Evolutionary conservation across 768 basidiomycete species (phyloP).

Genomic region (Tylopilus subfusipes): DNA sequence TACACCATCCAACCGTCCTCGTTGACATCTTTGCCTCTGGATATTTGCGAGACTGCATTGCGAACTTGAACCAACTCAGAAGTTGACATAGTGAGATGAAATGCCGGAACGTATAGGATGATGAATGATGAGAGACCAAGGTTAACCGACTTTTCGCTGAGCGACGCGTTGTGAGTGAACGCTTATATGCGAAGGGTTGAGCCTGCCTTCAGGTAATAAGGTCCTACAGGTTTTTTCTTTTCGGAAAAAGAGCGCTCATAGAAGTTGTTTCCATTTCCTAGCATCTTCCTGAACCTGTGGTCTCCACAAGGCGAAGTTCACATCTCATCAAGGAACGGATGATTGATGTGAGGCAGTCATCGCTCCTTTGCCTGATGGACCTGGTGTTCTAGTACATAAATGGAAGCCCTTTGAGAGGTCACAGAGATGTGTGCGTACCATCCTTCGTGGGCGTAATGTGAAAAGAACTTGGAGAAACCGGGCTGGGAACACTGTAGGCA

Average conservation of each 20-base stretch:
- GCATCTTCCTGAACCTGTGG: neutral
- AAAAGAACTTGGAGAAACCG: neutral
- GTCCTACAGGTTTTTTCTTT: too few relatives aligned
- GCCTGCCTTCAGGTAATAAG: too few relatives aligned
- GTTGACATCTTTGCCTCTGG: slow-evolving; percentile 19
- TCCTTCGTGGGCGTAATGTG: neutral
- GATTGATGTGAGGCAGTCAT: neutral
- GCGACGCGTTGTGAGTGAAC: too few relatives aligned
- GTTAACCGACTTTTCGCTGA: too few relatives aligned
- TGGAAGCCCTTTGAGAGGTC: neutral
- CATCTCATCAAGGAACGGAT: too few relatives aligned
- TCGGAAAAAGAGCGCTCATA: neutral
- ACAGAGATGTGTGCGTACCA: neutral
- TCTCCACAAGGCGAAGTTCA: neutral
- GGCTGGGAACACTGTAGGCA: too few relatives aligned
- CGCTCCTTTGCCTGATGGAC: neutral
- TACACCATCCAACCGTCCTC: slow-evolving; percentile 22
- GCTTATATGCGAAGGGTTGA: too few relatives aligned
- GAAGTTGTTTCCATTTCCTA: slow-evolving; percentile 2
- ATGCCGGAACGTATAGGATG: too few relatives aligned
- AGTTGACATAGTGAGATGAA: too few relatives aligned
- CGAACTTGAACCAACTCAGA: slow-evolving; percentile 14
- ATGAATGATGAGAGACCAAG: too few relatives aligned
- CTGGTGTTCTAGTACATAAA: too few relatives aligned
- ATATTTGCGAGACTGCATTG: slow-evolving; percentile 19